Evolutionary conservation across 139 green algal genomes (phyloP), one percentile per base, ranked within the genome.

Genomic region (Astrephomene gubernaculifera): DNA sequence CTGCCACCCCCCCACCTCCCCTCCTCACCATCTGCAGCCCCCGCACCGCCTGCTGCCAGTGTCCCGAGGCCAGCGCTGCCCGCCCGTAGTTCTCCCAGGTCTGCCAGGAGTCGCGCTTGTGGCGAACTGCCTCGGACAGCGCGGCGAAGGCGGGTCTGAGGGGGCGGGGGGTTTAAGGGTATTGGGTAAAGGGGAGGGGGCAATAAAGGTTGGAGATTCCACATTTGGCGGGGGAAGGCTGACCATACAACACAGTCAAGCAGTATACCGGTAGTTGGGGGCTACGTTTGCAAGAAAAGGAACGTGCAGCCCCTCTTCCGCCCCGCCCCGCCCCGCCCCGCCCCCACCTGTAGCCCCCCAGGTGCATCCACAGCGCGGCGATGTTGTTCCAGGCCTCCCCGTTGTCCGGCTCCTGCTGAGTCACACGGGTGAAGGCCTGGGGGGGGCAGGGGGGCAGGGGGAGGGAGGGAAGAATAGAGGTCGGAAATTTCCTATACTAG

Each of bases 331-430:
- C 36, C n/a, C 12, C 4, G 2, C 19, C 69, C 0, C n/a, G 29
- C 29, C 4, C 75, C 22, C 61, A 83, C 52, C 74, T 86, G 75
- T 72, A 86, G 2, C 80, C 45, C 19, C 87, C 71, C 43, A 90
- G 67, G 71, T 93, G 86, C 90, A 97, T 86, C 87, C 95, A 96
- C 49, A 99, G 87, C 19, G 95, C 96, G 2, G 94, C 96, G 41
- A 99, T 79, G 91, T 99, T 99, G 94, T 98, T 98, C 96, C 96
- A 99, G 0, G 96, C 95, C 81, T 98, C 94, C 2, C 92, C 96
- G 78, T 98, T 93, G 44, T 98, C 94, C 21, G 94, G 92, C 68
- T 98, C 93, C 49, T 96, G 89, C 82, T 98, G 95, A 0, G 94
- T 93, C 71, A 91, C 91, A 38, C 96, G 90, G 0, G 93, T 91